Conservation (phyloP, 352 stramenopile species). For the Phytophthora pinifolia region DNA sequence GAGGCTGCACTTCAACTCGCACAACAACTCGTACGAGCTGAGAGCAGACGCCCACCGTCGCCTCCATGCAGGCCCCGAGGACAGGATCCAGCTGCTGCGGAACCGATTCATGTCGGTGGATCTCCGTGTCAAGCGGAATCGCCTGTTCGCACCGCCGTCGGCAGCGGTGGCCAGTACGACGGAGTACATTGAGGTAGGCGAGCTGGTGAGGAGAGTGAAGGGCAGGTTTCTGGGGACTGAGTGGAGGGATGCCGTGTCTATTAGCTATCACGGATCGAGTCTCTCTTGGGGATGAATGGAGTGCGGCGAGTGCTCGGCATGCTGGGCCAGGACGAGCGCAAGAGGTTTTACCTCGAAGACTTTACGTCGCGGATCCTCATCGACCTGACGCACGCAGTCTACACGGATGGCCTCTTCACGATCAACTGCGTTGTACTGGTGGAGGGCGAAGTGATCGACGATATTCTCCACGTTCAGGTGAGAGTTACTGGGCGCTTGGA, state of each 20-base stretch:
- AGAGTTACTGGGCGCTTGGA: too few species aligned
- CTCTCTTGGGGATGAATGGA: conserved; percentile 75
- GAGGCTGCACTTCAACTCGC: conserved; percentile 54
- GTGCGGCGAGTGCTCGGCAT: conserved; percentile 83
- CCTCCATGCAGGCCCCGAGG: conserved; percentile 60
- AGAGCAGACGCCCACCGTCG: conserved; percentile 48
- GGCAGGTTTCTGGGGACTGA: not conserved
- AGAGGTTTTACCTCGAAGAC: conserved; percentile 79
- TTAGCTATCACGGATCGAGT: conserved; percentile 86
- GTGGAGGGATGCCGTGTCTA: not conserved
- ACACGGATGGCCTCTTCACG: conserved; percentile 89
- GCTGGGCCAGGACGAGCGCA: conserved; percentile 83
- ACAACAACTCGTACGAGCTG: conserved; percentile 80
- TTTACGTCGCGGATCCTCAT: conserved; percentile 81
- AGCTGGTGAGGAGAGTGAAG: not conserved
- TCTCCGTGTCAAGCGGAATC: conserved; percentile 79
- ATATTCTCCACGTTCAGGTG: conserved; percentile 89
- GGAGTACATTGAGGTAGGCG: conserved; percentile 70
- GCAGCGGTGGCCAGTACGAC: conserved; percentile 51
- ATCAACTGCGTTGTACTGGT: conserved; percentile 93
- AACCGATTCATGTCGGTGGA: conserved; percentile 72
- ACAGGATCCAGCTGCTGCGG: conserved; percentile 65
- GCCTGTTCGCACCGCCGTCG: conserved; percentile 71
- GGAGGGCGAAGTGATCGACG: conserved; percentile 93
- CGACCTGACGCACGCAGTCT: conserved; percentile 71